Base-by-base conservation (phyloP, 345 rosid species). In the Euphorbia pulcherrima region DNA sequence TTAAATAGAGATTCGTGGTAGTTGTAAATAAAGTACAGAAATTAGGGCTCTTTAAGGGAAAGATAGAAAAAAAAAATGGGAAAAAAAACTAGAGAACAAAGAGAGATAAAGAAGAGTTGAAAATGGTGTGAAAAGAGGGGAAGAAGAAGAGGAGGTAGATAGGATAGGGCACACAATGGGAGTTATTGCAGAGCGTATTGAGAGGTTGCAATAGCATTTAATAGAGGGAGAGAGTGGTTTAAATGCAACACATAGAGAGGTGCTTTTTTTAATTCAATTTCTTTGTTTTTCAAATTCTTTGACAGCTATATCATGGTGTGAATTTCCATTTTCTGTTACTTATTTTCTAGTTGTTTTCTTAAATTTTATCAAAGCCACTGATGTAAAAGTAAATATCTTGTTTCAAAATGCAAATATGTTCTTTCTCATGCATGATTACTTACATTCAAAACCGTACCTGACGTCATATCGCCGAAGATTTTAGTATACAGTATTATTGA, bases 141-240 rank as follows among this genome's bases (percentile, higher is more conserved):
- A 72, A 30, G 75, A 60, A 60, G 81, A 73, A 37, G 73, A 75
- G 73, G 72, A 74, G 26, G 68, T 30, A 70, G 61, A 71, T 74
- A 78, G 57, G 84, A 67, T 75, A 79, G 75, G 82, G 79, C 75
- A 75, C 80, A 66, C 61, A 74, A 53, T 21, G 74, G 83, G 84
- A 90, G 90, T 90, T 79, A 88, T 80, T 88, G 90, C 88, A 61
- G 82, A 82, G 86, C 73, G 79, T 75, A 71, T 78, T 53, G 90
- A 90, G 90, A 76, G 77, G 90, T 82, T 88, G 90, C 76, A 67
- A 79, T 53, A 27, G 87, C 89, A 92, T 90, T 92, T 81, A 53
- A 90, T 90, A 88, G 81, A 40, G 67, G 72, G 78, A 52, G 75
- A 70, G 79, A 74, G 67, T 65, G 66, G 69, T 79, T 6, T 53